These are phyloP conservation scores for Incumbomyces delicatus DNA, from an alignment of 2,329 filamentous ascomycete species.

Conservation along the genomic window DNA sequence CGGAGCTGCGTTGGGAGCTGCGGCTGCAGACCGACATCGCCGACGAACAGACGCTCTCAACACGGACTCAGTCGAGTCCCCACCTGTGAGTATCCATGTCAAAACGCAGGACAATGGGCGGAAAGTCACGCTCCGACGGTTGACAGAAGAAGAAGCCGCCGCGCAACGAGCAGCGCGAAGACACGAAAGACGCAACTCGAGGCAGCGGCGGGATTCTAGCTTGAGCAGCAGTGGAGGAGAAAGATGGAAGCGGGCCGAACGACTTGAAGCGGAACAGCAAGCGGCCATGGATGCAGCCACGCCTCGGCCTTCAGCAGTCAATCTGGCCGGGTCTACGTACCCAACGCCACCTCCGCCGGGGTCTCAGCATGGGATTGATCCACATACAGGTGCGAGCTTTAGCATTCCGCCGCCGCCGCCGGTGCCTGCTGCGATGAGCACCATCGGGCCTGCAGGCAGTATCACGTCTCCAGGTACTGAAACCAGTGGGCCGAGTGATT, in stretches of 20 bases:
- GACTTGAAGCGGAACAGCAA: constrained; percentile 35
- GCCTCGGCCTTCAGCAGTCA: constrained; percentile 17
- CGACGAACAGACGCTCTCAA: constrained; percentile 26
- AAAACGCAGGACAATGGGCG: constrained; percentile 56
- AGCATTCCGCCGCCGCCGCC: constrained; percentile 20
- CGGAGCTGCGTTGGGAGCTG: constrained; percentile 23
- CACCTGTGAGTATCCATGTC: constrained; percentile 55
- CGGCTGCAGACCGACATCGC: constrained; percentile 24
- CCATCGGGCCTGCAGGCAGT: constrained; percentile 32
- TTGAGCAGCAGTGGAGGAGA: constrained; percentile 33
- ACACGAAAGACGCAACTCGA: constrained; percentile 33
- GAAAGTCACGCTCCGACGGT: constrained; percentile 51
- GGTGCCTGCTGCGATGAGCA: constrained; percentile 31
- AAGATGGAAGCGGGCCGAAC: constrained; percentile 40
- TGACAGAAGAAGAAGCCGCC: constrained; percentile 54
- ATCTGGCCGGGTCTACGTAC: constrained; percentile 9
- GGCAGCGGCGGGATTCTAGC: constrained; percentile 30
- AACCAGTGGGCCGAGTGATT: constrained; percentile 35
- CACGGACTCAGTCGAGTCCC: constrained; percentile 41
- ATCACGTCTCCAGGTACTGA: constrained; percentile 39
- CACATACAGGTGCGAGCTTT: constrained; percentile 13
- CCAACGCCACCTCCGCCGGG: constrained; percentile 17
- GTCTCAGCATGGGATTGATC: constrained; percentile 10
- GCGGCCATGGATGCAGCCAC: constrained; percentile 33
- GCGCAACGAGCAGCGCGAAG: constrained; percentile 48